Evolutionary conservation across 192 early-diverging fungal genomes (phyloP).

Genomic region (Mortierella claussenii): DNA sequence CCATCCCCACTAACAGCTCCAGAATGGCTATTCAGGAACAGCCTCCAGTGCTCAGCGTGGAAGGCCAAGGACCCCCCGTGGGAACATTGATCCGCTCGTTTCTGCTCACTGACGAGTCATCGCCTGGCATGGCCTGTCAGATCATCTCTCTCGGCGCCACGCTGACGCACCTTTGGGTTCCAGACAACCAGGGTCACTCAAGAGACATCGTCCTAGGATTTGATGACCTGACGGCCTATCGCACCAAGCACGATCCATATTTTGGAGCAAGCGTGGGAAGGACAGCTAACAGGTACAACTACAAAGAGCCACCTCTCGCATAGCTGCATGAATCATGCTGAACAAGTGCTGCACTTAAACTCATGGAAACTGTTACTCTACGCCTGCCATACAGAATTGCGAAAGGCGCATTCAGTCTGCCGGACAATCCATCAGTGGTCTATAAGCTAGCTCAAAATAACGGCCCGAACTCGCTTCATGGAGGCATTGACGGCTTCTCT

Average conservation of each 20-base stretch:
- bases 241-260: constrained; percentile 67
- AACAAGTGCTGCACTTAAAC: no score
- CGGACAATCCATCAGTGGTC: constrained; percentile 37
- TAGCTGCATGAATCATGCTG: no score
- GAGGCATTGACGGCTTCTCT: constrained; percentile 80
- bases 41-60: constrained; percentile 16
- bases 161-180: constrained; percentile 72
- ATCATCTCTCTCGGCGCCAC: constrained; percentile 75
- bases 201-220: constrained; percentile 85
- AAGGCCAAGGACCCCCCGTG: constrained; percentile 29
- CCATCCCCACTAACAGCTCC: neutral
- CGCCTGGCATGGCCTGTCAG: constrained; percentile 48
- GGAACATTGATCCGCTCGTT: constrained; percentile 44
- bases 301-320: no score
- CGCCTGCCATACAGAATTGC: constrained; percentile 72
- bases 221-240: constrained; percentile 61
- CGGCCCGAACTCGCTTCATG: constrained; percentile 84
- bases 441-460: constrained; percentile 75
- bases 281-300: constrained; percentile 70
- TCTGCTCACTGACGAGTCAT: constrained; percentile 28
- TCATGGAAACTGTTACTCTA: neutral
- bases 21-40: constrained; percentile 26
- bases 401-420: constrained; percentile 71
- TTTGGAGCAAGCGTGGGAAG: constrained; percentile 86
- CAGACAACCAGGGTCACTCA: constrained; percentile 47